Conservation (phyloP, 2,329 filamentous ascomycete genomes). For the Phaeosphaeriaceae sp. region DNA sequence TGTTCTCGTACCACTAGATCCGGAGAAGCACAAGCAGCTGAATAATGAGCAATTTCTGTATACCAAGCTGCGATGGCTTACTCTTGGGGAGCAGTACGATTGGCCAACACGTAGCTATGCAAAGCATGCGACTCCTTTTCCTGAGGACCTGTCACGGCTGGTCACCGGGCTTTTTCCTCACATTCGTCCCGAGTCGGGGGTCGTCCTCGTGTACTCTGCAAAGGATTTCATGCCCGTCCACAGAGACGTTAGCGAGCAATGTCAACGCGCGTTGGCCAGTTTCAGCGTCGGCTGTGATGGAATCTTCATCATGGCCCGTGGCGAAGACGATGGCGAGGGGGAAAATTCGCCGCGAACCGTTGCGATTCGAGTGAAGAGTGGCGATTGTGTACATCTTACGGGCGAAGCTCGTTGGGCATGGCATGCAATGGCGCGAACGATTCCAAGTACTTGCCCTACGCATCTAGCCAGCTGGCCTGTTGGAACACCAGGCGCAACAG, state of each 20-base stretch:
- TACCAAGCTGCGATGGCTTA: constrained; percentile 90
- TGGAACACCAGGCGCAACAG: constrained; percentile 41
- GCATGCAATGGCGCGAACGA: constrained; percentile 91
- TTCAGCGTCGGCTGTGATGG: constrained; percentile 90
- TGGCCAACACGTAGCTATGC: constrained; percentile 92
- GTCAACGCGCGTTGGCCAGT: constrained; percentile 80
- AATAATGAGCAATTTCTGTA: constrained; percentile 75
- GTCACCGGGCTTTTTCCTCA: constrained; percentile 77
- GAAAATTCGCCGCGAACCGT: constrained; percentile 39
- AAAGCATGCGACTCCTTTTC: constrained; percentile 72
- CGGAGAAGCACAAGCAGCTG: constrained; percentile 74
- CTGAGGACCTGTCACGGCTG: constrained; percentile 73
- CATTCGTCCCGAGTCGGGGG: constrained; percentile 85
- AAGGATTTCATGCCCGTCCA: constrained; percentile 93
- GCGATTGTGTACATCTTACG: constrained; percentile 90
- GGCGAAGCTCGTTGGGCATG: constrained; percentile 84
- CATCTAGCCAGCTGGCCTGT: constrained; percentile 78
- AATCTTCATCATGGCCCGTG: constrained; percentile 75
- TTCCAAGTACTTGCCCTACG: constrained; percentile 78
- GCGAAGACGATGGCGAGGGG: constrained; percentile 46
- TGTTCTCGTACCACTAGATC: constrained; percentile 66
- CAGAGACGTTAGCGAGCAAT: constrained; percentile 90
- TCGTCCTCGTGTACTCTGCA: constrained; percentile 90
- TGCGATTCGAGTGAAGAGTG: constrained; percentile 69
- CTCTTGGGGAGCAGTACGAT: constrained; percentile 93